A percentile compares a stretch with the other conserved stretches of the same genome.
phyloP scores from a whole-genome alignment of 2,329 filamentous ascomycete species.

The Anthostomella pinea region DNA sequence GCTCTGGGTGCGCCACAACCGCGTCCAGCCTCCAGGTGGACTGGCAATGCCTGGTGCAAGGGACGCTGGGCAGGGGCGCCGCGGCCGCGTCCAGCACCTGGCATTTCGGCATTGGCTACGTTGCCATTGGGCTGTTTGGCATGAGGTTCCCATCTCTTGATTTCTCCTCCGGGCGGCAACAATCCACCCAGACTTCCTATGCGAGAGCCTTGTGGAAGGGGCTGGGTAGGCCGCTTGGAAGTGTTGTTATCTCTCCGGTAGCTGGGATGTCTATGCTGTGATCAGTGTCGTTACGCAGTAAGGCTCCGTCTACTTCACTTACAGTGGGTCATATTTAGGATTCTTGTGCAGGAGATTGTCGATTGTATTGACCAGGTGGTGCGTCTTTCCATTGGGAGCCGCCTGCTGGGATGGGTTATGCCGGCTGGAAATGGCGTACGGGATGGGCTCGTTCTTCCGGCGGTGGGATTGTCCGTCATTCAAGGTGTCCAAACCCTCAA shows the following conservation, averaged over 20 bases:
- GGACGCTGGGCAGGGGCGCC: no score
- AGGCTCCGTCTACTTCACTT: no score
- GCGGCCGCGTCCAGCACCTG: background rate
- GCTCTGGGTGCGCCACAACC: no score
- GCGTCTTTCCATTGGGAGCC: no score
- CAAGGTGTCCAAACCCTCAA: constrained; percentile 15
- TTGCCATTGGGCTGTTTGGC: background rate
- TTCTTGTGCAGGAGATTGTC: no score
- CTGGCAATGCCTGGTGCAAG: no score
- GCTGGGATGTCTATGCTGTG: constrained; percentile 3
- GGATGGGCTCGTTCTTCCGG: background rate
- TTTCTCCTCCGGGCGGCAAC: constrained; percentile 15
- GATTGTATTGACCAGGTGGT: no score
- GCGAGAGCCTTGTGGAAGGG: background rate
- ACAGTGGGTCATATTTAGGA: no score
- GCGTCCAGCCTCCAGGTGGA: no score
- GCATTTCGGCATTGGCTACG: background rate
- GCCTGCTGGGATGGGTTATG: no score
- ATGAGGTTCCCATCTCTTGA: constrained; percentile 9
- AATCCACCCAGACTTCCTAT: constrained; percentile 15
- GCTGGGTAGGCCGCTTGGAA: background rate
- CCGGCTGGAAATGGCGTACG: no score
- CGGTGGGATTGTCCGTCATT: constrained; percentile 25
- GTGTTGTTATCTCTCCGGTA: background rate
- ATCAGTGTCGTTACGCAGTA: background rate